These are phyloP conservation scores for Pythium monospermum DNA, from an alignment of 352 stramenopile genomes.

Conservation along the genomic window DNA sequence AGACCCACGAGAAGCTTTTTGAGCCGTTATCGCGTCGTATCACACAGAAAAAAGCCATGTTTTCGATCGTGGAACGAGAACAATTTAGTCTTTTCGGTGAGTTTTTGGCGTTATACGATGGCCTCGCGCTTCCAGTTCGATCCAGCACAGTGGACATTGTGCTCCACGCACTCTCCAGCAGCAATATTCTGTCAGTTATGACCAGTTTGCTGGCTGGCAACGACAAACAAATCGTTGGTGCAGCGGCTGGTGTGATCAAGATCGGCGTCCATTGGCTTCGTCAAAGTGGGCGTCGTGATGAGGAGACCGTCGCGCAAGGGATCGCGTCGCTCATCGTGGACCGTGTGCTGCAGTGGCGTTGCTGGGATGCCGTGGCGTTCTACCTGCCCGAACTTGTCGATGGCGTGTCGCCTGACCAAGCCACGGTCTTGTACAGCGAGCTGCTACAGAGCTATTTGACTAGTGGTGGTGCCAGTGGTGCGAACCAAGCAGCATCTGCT, in stretches of 20 bases:
- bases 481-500: constrained; percentile 3
- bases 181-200: constrained; percentile 29
- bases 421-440: constrained; percentile 7
- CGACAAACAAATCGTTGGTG: constrained; percentile 10
- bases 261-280: constrained; percentile 67
- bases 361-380: constrained; percentile 70
- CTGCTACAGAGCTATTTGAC: constrained; percentile 14
- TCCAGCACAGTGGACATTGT: constrained; percentile 44
- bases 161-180: constrained; percentile 33
- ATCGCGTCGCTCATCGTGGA: constrained; percentile 46
- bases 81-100: constrained; percentile 73
- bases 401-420: constrained; percentile 16
- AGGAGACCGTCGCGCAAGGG: constrained; percentile 6
- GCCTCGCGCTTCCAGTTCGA: constrained; percentile 29
- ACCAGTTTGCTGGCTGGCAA: constrained; percentile 29
- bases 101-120: constrained; percentile 64
- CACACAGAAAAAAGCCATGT: constrained; percentile 3
- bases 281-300: constrained; percentile 15
- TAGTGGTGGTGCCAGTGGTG: constrained; percentile 1
- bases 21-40: constrained; percentile 8
- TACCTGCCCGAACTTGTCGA: constrained; percentile 60
- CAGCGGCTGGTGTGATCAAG: constrained; percentile 60
- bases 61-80: constrained; percentile 50
- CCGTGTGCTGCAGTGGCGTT: constrained; percentile 51
- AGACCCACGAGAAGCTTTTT: constrained; percentile 54